Percentiles rank a stretch among this genome's conserved stretches.
These are phyloP conservation scores for Aspergillus cavernicola DNA, from an alignment of 495 filamentous ascomycete genomes.

Conservation along the genomic window DNA sequence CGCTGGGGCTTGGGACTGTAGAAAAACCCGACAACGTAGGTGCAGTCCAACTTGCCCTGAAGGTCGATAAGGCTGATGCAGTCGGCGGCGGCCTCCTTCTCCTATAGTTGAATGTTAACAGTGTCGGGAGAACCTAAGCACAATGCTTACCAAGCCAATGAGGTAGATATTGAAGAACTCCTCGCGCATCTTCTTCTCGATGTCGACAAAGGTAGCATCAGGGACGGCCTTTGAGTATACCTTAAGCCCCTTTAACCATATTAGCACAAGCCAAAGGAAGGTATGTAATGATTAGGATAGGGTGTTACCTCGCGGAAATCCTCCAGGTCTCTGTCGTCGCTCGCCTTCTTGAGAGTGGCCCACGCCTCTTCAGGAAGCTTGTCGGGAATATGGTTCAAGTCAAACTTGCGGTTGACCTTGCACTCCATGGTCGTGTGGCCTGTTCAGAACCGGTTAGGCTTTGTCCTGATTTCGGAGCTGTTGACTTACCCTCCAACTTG, in stretches of 20 bases:
- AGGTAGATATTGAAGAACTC: slow-evolving; percentile 63
- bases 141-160: slow-evolving; percentile 59
- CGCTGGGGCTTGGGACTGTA: slow-evolving; percentile 62
- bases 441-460: slow-evolving; percentile 23
- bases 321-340: slow-evolving; percentile 61
- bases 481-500: slow-evolving; percentile 56
- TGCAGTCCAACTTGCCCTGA: slow-evolving; percentile 72
- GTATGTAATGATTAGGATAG: neutral
- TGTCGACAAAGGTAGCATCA: slow-evolving; percentile 59
- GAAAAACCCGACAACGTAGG: slow-evolving; percentile 69
- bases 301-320: slow-evolving; percentile 62
- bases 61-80: slow-evolving; percentile 77
- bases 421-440: slow-evolving; percentile 67
- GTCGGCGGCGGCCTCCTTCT: slow-evolving; percentile 48
- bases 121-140: neutral
- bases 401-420: slow-evolving; percentile 63
- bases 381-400: slow-evolving; percentile 57
- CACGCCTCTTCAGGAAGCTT: slow-evolving; percentile 65
- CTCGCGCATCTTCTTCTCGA: slow-evolving; percentile 70
- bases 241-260: slow-evolving; percentile 49
- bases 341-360: slow-evolving; percentile 60
- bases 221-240: slow-evolving; percentile 72
- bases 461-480: neutral
- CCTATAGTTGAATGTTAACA: slow-evolving; percentile 31
- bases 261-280: slow-evolving; percentile 16